These are phyloP conservation scores for Toxicodendron radicans DNA, from an alignment of 345 rosid species.

Conservation along the genomic window DNA sequence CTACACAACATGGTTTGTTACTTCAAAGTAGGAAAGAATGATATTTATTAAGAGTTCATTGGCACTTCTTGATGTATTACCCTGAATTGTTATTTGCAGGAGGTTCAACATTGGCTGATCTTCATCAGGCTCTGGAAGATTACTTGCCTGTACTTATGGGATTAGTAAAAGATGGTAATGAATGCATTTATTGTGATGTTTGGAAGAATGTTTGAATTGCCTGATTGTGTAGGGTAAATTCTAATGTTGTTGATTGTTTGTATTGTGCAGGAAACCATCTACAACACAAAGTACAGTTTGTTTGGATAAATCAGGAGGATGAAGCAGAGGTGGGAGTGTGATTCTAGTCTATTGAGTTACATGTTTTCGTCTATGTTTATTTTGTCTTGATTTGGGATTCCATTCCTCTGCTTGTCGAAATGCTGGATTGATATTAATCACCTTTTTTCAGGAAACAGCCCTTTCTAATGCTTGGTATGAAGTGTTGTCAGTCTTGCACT, in stretches of 20 bases:
- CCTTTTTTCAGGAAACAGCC: conserved; percentile 72
- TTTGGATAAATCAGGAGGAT: conserved; percentile 95
- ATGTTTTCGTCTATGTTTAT: not conserved
- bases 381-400: conserved; percentile 15
- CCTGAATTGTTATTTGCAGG: conserved; percentile 43
- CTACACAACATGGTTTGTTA: conserved; percentile 88
- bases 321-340: conserved; percentile 69
- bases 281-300: conserved; percentile 76
- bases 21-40: conserved; percentile 7
- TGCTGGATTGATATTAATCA: conserved; percentile 18
- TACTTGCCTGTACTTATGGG: conserved; percentile 94
- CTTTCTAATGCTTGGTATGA: conserved; percentile 94
- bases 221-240: not conserved
- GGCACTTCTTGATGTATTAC: conserved; percentile 21
- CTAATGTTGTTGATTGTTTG: conserved; percentile 10
- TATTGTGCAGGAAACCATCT: conserved; percentile 63
- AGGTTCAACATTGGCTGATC: conserved; percentile 92
- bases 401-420: conserved; percentile 16
- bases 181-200: conserved; percentile 7
- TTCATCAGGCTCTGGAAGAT: conserved; percentile 95
- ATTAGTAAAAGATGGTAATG: conserved; percentile 78
- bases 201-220: conserved; percentile 10
- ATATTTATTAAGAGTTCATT: not conserved
- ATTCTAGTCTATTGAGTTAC: conserved; percentile 3
- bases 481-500: conserved; percentile 91